Percentiles rank a stretch among this genome's conserved stretches.
phyloP scores from a whole-genome alignment of 768 basidiomycete species.

The Exidia glandulosa region DNA sequence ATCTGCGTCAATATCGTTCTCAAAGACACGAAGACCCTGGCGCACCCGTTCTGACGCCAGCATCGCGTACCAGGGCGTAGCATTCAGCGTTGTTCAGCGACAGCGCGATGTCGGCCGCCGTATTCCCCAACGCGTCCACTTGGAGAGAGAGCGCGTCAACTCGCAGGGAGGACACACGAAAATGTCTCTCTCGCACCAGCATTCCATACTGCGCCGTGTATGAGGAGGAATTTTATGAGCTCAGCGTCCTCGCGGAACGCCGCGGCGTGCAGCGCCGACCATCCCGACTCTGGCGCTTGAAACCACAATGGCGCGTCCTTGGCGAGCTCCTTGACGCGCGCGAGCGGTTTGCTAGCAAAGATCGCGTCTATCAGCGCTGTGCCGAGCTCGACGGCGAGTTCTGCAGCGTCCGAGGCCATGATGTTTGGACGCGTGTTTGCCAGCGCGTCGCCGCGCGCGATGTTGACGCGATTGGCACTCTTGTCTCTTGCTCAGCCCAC shows the following conservation, averaged over 20 bases:
- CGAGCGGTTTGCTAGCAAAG: constrained; percentile 34
- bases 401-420: constrained; percentile 4
- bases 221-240: constrained; percentile 57
- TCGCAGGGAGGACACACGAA: constrained; percentile 2
- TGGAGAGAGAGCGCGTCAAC: neutral
- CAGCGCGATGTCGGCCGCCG: constrained; percentile 82
- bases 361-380: constrained; percentile 49
- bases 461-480: too few relatives aligned
- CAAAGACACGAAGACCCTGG: constrained; percentile 7
- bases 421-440: too few relatives aligned
- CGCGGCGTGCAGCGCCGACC: constrained; percentile 79
- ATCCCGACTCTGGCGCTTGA: constrained; percentile 69
- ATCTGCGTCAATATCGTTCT: constrained; percentile 1
- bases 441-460: too few relatives aligned
- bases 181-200: constrained; percentile 54
- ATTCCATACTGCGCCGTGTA: constrained; percentile 89
- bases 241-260: constrained; percentile 56
- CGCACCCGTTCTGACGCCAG: constrained; percentile 82
- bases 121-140: constrained; percentile 73
- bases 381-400: constrained; percentile 43
- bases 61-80: constrained; percentile 77
- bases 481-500: too few relatives aligned
- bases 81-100: constrained; percentile 69
- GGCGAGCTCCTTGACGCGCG: constrained; percentile 36
- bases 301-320: constrained; percentile 81